Percentiles rank a stretch among this genome's conserved stretches.
phyloP scores from a whole-genome alignment of 2,329 filamentous ascomycete genomes.

The Davidsoniella australis region DNA sequence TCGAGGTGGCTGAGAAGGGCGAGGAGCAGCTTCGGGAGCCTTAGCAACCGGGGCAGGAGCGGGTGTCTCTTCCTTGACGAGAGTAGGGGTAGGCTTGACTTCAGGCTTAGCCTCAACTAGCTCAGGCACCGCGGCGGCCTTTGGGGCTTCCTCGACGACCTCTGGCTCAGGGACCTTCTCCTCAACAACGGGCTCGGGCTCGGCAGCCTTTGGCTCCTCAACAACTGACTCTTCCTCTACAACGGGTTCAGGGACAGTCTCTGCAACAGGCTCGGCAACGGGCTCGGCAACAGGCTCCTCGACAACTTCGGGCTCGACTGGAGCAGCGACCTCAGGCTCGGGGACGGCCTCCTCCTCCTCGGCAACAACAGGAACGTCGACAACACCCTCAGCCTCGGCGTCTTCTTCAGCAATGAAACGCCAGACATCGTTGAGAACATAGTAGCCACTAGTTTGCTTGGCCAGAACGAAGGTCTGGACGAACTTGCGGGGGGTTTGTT shows the following conservation, averaged over 20 bases:
- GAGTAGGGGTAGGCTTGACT: constrained; percentile 27
- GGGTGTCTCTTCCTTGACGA: constrained; percentile 45
- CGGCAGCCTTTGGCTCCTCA: constrained; percentile 23
- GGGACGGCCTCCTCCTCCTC: constrained; percentile 7
- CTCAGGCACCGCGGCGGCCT: constrained; percentile 1
- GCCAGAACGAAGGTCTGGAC: constrained; percentile 96
- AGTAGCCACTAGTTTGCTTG: constrained; percentile 91
- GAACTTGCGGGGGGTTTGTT: constrained; percentile 82
- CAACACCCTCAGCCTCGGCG: constrained; percentile 27
- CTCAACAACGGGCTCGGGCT: constrained; percentile 41
- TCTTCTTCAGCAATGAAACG: constrained; percentile 82
- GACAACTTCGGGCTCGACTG: constrained; percentile 18
- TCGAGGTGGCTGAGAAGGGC: constrained; percentile 35
- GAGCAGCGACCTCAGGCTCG: constrained; percentile 16
- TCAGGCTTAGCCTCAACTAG: not conserved
- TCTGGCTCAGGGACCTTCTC: constrained; percentile 15
- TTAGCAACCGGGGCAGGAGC: constrained; percentile 30
- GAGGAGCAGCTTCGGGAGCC: constrained; percentile 31
- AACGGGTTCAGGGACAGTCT: constrained; percentile 1
- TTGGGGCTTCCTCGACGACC: not conserved
- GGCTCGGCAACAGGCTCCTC: constrained; percentile 19
- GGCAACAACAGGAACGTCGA: constrained; percentile 21
- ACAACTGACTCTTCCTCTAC: constrained; percentile 14
- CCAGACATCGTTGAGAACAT: constrained; percentile 96
- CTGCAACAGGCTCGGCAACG: too few species aligned